Conservation (phyloP, 1,284 basidiomycete species). For the Rhodofomes roseus region DNA sequence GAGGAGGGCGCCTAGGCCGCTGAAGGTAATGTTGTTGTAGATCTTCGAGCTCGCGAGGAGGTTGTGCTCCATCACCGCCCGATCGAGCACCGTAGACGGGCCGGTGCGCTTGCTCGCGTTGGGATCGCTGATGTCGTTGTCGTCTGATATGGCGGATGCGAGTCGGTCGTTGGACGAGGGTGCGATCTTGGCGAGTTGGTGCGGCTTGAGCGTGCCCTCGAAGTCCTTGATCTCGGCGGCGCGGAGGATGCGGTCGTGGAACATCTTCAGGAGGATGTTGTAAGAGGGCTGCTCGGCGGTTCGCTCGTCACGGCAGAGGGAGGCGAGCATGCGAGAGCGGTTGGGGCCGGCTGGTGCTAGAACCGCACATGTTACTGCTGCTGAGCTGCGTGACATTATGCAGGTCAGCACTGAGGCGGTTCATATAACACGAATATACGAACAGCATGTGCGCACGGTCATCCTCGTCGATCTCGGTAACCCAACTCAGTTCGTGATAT, state of each 20-base stretch:
- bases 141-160: slow-evolving; percentile 57
- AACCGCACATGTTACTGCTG: slow-evolving; percentile 93
- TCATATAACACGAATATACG: slow-evolving; percentile 26
- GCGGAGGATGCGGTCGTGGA: slow-evolving; percentile 93
- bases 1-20: slow-evolving; percentile 80
- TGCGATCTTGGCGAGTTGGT: slow-evolving; percentile 90
- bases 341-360: slow-evolving; percentile 97
- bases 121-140: slow-evolving; percentile 43
- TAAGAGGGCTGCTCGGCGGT: slow-evolving; percentile 75
- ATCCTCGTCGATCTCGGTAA: slow-evolving; percentile 85
- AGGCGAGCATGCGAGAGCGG: slow-evolving; percentile 87
- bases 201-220: slow-evolving; percentile 81
- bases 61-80: slow-evolving; percentile 98
- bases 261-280: slow-evolving; percentile 95
- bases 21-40: slow-evolving; percentile 93
- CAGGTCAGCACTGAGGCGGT: not conserved
- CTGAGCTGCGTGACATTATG: slow-evolving; percentile 56
- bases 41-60: slow-evolving; percentile 92
- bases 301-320: slow-evolving; percentile 92
- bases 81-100: slow-evolving; percentile 93
- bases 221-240: slow-evolving; percentile 88
- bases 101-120: slow-evolving; percentile 73
- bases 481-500: slow-evolving; percentile 93
- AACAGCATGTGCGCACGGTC: slow-evolving; percentile 86
- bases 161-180: slow-evolving; percentile 77